phyloP scores from a whole-genome alignment of 495 filamentous ascomycete species.

The Cudoniella acicularis region DNA sequence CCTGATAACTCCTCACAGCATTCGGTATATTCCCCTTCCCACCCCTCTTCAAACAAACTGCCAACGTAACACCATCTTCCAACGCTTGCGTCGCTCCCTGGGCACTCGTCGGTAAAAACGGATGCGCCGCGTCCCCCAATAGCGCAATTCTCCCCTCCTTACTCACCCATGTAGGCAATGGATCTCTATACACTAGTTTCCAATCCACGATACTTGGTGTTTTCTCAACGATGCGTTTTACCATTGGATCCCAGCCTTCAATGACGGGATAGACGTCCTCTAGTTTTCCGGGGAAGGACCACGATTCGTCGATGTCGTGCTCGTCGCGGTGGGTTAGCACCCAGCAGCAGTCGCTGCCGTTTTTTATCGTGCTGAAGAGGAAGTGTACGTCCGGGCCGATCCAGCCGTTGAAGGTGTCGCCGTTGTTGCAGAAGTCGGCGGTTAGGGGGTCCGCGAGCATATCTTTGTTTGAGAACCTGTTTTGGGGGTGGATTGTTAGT shows the following conservation, averaged over 20 bases:
- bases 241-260: conserved; percentile 63
- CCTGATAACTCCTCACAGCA: conserved; percentile 43
- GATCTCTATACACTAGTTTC: conserved; percentile 66
- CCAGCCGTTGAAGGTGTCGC: conserved; percentile 49
- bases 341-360: conserved; percentile 64
- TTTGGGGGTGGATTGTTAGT: conserved; percentile 50
- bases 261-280: conserved; percentile 55
- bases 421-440: conserved; percentile 8
- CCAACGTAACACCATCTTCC: conserved; percentile 63
- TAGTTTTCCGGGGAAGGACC: conserved; percentile 59
- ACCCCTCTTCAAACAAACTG: conserved; percentile 51
- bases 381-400: conserved; percentile 63
- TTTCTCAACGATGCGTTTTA: conserved; percentile 52
- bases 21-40: conserved; percentile 35
- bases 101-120: conserved; percentile 59
- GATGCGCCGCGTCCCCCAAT: conserved; percentile 61
- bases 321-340: conserved; percentile 61
- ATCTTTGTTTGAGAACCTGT: conserved; percentile 55
- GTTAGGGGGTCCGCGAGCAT: conserved; percentile 52
- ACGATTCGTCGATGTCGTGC: conserved; percentile 58
- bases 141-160: conserved; percentile 52
- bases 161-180: conserved; percentile 59
- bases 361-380: conserved; percentile 57
- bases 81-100: conserved; percentile 65
- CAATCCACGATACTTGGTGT: conserved; percentile 60